These are phyloP conservation scores for Yarrowia osloensis DNA, from an alignment of 805 yeast species.

Conservation along the genomic window DNA sequence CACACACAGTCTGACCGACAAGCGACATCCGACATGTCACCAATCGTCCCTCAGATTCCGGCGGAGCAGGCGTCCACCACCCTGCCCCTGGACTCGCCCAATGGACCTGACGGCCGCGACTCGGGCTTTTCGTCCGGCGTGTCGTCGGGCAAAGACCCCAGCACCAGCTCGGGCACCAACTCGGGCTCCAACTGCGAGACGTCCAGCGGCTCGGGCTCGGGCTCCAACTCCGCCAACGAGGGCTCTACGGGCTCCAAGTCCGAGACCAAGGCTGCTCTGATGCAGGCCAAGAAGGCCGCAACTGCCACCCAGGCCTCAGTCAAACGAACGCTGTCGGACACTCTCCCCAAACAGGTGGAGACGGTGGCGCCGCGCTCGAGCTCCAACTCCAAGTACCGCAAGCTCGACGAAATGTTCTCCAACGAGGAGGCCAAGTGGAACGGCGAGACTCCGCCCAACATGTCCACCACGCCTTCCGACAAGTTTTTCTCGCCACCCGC, in stretches of 20 bases:
- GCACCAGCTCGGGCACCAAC: slow-evolving; percentile 8
- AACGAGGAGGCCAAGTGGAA: slow-evolving; percentile 29
- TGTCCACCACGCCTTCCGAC: background rate
- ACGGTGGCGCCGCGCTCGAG: background rate
- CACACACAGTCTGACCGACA: background rate
- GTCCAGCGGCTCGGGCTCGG: slow-evolving; percentile 17
- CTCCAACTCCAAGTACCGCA: slow-evolving; percentile 23
- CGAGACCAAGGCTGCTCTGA: background rate
- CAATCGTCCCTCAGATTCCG: background rate
- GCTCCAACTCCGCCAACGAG: slow-evolving; percentile 18
- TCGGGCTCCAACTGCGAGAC: slow-evolving; percentile 20
- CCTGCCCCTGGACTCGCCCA: slow-evolving; percentile 4
- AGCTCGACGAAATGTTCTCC: slow-evolving; percentile 24
- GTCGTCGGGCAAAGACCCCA: slow-evolving; percentile 11
- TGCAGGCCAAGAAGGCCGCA: background rate
- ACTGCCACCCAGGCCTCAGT: background rate
- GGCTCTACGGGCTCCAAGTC: slow-evolving; percentile 10
- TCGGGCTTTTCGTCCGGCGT: slow-evolving; percentile 24
- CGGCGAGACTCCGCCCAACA: background rate
- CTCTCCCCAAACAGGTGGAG: slow-evolving; percentile 12
- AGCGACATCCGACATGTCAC: background rate
- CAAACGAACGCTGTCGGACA: slow-evolving; percentile 2
- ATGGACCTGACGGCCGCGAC: slow-evolving; percentile 11
- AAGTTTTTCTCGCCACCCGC: slow-evolving; percentile 7
- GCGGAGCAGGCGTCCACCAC: background rate